phyloP scores from a whole-genome alignment of 2,329 filamentous ascomycete species.

The Colletotrichum sidae region DNA sequence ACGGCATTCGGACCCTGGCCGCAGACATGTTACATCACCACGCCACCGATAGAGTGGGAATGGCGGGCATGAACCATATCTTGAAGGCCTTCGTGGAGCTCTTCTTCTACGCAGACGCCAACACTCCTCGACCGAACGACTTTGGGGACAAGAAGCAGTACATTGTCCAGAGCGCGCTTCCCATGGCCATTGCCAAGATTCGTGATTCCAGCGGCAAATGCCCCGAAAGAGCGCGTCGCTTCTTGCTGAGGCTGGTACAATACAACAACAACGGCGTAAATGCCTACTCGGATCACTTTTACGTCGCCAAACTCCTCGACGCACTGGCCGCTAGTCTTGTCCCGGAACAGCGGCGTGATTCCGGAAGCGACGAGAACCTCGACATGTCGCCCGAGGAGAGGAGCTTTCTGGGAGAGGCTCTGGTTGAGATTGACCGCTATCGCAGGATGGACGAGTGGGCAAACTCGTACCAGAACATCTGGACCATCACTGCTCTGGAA shows the following conservation, averaged over 20 bases:
- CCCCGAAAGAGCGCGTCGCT: slow-evolving; percentile 81
- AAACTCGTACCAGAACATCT: slow-evolving; percentile 75
- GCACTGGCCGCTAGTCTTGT: slow-evolving; percentile 70
- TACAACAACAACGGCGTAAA: slow-evolving; percentile 97
- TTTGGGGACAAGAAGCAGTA: slow-evolving; percentile 90
- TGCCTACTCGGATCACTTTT: slow-evolving; percentile 87
- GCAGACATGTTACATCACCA: slow-evolving; percentile 82
- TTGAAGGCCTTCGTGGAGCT: slow-evolving; percentile 88
- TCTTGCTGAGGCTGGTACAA: slow-evolving; percentile 88
- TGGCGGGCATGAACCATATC: slow-evolving; percentile 86
- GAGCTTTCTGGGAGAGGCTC: slow-evolving; percentile 62
- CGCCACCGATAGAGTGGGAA: slow-evolving; percentile 75
- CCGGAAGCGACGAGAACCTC: slow-evolving; percentile 52
- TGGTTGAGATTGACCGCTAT: slow-evolving; percentile 75
- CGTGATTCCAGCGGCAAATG: slow-evolving; percentile 81
- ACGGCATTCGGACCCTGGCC: slow-evolving; percentile 90
- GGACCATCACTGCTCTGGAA: slow-evolving; percentile 71
- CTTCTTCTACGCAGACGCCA: slow-evolving; percentile 83
- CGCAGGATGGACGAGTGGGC: slow-evolving; percentile 77
- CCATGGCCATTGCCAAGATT: slow-evolving; percentile 82
- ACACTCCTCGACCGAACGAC: slow-evolving; percentile 88
- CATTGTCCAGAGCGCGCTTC: slow-evolving; percentile 84
- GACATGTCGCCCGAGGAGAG: slow-evolving; percentile 52
- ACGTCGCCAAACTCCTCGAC: slow-evolving; percentile 83
- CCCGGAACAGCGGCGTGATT: slow-evolving; percentile 52